A percentile compares a stretch with the other conserved stretches of the same genome.
These are phyloP conservation scores for Aspergillus fumigatus DNA, from an alignment of 2,329 filamentous ascomycete species.

Conservation along the genomic window DNA sequence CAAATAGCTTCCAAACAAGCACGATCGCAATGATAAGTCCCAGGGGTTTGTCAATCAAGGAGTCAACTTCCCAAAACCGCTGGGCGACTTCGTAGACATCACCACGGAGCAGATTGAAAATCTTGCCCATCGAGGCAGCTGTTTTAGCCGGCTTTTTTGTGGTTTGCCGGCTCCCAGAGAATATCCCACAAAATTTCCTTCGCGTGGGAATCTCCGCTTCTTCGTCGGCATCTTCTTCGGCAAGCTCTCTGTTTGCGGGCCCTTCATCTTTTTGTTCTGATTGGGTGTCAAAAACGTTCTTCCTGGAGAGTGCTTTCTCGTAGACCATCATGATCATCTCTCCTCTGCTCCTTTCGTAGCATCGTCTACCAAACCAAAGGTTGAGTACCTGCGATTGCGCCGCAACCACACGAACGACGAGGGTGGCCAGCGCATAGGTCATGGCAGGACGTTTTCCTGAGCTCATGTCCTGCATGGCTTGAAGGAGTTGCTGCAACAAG, in stretches of 20 bases:
- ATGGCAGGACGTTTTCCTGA: slow-evolving; percentile 54
- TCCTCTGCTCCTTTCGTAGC: slow-evolving; percentile 77
- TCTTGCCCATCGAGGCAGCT: slow-evolving; percentile 81
- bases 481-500: slow-evolving; percentile 66
- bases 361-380: slow-evolving; percentile 77
- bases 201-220: slow-evolving; percentile 16
- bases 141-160: slow-evolving; percentile 39
- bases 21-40: slow-evolving; percentile 69
- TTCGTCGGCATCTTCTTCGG: slow-evolving; percentile 5
- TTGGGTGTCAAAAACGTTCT: slow-evolving; percentile 46
- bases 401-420: slow-evolving; percentile 57
- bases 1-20: slow-evolving; percentile 73
- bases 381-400: slow-evolving; percentile 64
- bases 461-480: slow-evolving; percentile 56
- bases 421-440: slow-evolving; percentile 60
- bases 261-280: slow-evolving; percentile 25
- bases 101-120: slow-evolving; percentile 76
- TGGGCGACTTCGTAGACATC: slow-evolving; percentile 38
- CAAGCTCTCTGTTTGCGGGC: slow-evolving; percentile 2
- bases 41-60: slow-evolving; percentile 70
- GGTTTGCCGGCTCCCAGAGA: slow-evolving; percentile 18
- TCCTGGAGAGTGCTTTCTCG: slow-evolving; percentile 68
- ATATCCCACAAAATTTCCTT: slow-evolving; percentile 24
- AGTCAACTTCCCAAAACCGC: slow-evolving; percentile 79
- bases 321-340: slow-evolving; percentile 84